Evolutionary conservation across 2,329 filamentous ascomycete species (phyloP).

Genomic region (Fusarium falciforme): DNA sequence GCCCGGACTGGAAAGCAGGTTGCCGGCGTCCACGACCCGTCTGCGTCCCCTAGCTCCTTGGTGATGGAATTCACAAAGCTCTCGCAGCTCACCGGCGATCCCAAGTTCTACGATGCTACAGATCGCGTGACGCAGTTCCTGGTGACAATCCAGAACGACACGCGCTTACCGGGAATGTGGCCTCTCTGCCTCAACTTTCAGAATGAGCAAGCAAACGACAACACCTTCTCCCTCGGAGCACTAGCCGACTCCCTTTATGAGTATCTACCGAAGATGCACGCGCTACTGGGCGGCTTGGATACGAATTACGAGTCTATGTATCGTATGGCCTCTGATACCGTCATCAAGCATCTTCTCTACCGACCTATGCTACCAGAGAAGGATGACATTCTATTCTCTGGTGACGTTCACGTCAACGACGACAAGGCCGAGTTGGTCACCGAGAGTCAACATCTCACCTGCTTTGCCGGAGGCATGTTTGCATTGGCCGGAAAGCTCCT

Average conservation of each 20-base stretch:
- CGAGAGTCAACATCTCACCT: slow-evolving; percentile 68
- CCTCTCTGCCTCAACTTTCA: slow-evolving; percentile 70
- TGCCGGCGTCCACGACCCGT: slow-evolving; percentile 59
- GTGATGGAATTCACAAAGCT: slow-evolving; percentile 81
- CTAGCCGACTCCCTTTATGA: slow-evolving; percentile 70
- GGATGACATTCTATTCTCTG: slow-evolving; percentile 67
- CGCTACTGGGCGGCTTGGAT: slow-evolving; percentile 73
- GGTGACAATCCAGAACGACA: slow-evolving; percentile 73
- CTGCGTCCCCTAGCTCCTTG: slow-evolving; percentile 70
- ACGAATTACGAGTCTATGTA: slow-evolving; percentile 75
- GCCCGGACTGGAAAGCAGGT: slow-evolving; percentile 58
- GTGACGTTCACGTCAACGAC: slow-evolving; percentile 46
- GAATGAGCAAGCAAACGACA: slow-evolving; percentile 64
- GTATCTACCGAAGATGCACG: slow-evolving; percentile 71
- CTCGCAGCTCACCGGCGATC: slow-evolving; percentile 76
- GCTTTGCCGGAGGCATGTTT: slow-evolving; percentile 77
- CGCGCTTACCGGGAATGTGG: slow-evolving; percentile 81
- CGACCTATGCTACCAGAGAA: slow-evolving; percentile 73
- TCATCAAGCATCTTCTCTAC: slow-evolving; percentile 74
- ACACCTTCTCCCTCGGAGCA: slow-evolving; percentile 64
- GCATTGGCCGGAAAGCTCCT: slow-evolving; percentile 72
- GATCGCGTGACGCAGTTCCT: slow-evolving; percentile 78
- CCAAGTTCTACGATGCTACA: slow-evolving; percentile 82
- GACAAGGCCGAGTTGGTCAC: slow-evolving; percentile 37
- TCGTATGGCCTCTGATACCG: slow-evolving; percentile 68